These are phyloP conservation scores for Nymphaea colorata DNA, from an alignment of 164 flowering plant species.

Conservation along the genomic window DNA sequence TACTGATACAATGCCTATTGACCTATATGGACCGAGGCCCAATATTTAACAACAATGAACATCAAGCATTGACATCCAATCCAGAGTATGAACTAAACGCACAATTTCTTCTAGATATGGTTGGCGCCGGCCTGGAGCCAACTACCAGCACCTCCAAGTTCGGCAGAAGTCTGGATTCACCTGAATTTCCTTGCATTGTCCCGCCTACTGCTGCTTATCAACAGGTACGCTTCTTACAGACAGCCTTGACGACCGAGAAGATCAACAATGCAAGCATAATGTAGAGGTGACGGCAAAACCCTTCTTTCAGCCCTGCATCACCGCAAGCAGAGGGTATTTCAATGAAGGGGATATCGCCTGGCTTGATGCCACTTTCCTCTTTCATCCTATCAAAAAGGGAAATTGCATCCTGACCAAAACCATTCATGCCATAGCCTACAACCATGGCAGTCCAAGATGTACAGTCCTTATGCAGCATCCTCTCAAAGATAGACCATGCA, in stretches of 20 bases:
- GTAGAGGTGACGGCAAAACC: constrained; percentile 3
- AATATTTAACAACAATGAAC: no score
- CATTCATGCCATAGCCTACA: constrained; percentile 12
- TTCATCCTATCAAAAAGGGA: constrained; percentile 10
- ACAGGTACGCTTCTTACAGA: constrained; percentile 10
- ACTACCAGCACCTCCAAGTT: no score
- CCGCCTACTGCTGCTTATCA: constrained; percentile 4
- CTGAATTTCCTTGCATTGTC: no score
- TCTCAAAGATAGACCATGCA: constrained; percentile 6
- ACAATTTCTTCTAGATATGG: no score
- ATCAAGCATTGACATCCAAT: no score
- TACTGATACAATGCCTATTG: no score
- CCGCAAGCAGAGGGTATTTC: constrained; percentile 13
- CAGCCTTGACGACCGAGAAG: constrained; percentile 11
- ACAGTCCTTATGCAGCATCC: constrained; percentile 8
- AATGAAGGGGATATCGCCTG: constrained; percentile 9
- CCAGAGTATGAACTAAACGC: no score
- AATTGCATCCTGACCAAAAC: constrained; percentile 7
- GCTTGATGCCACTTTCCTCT: not conserved
- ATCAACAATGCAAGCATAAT: constrained; percentile 13
- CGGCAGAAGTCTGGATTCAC: no score
- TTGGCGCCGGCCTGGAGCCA: no score
- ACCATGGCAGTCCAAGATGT: constrained; percentile 13
- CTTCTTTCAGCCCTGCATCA: constrained; percentile 14
- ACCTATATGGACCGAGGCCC: no score